Evolutionary conservation across 2,329 filamentous ascomycete genomes (phyloP).

Genomic region (Neofusicoccum umdonicola): DNA sequence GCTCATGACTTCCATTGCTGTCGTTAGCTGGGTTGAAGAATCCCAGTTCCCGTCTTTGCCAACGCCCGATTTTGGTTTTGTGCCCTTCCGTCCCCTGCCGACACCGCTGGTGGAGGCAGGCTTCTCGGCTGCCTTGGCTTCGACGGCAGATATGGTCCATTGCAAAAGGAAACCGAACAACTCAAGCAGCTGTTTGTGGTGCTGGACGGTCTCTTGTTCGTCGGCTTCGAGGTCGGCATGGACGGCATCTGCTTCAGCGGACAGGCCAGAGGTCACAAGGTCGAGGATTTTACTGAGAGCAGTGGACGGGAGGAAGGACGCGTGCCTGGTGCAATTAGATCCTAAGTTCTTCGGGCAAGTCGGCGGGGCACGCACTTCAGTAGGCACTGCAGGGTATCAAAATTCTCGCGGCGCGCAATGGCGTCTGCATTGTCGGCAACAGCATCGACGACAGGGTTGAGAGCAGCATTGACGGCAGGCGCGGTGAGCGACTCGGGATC

Average conservation of each 20-base stretch:
- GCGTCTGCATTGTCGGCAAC: slow-evolving; percentile 90
- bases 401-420: slow-evolving; percentile 71
- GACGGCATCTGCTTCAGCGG: slow-evolving; percentile 79
- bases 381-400: slow-evolving; percentile 93
- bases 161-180: slow-evolving; percentile 92
- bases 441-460: slow-evolving; percentile 90
- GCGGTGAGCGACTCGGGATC: slow-evolving; percentile 81
- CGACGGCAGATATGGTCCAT: slow-evolving; percentile 93
- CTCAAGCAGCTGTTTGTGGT: slow-evolving; percentile 90
- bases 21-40: slow-evolving; percentile 81
- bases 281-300: slow-evolving; percentile 91
- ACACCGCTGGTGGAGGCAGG: slow-evolving; percentile 69
- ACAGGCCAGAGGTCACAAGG: slow-evolving; percentile 79
- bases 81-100: slow-evolving; percentile 69
- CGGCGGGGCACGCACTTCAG: slow-evolving; percentile 79
- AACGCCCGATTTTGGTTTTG: slow-evolving; percentile 64
- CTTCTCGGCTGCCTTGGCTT: slow-evolving; percentile 90
- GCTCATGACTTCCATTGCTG: slow-evolving; percentile 88
- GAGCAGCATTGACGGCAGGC: slow-evolving; percentile 74
- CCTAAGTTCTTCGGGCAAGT: neutral
- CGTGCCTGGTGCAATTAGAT: slow-evolving; percentile 61
- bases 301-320: slow-evolving; percentile 73
- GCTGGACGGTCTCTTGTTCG: slow-evolving; percentile 79
- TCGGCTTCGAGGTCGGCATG: slow-evolving; percentile 86
- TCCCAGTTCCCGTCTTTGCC: slow-evolving; percentile 80